Evolutionary conservation across 768 basidiomycete genomes (phyloP).

Genomic region (Auriscalpium orientale): DNA sequence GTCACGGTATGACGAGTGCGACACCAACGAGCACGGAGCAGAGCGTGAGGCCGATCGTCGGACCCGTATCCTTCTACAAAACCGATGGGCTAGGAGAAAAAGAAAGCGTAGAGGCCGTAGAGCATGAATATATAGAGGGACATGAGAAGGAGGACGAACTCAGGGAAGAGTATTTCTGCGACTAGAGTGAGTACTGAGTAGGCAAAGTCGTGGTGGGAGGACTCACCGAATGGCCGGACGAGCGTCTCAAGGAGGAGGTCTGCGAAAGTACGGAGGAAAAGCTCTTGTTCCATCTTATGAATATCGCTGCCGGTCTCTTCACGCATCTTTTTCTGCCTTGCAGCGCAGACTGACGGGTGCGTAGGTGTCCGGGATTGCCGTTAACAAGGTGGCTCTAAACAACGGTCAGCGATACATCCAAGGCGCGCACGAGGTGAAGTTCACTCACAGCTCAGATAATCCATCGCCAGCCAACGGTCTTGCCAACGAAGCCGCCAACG

Average conservation of each 20-base stretch:
- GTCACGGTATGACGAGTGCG: constrained; percentile 24
- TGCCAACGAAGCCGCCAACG: constrained; percentile 39
- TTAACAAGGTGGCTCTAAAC: constrained; percentile 9
- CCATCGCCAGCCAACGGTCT: constrained; percentile 26
- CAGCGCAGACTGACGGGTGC: constrained; percentile 33
- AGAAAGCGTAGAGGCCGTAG: constrained; percentile 32
- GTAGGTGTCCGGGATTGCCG: constrained; percentile 40
- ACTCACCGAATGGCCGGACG: constrained; percentile 32
- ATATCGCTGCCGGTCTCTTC: constrained; percentile 27
- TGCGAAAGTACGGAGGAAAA: constrained; percentile 25
- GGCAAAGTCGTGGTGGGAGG: not conserved
- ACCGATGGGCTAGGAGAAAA: constrained; percentile 30
- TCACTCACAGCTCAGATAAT: constrained; percentile 23
- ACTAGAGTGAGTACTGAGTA: not conserved
- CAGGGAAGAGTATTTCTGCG: constrained; percentile 30
- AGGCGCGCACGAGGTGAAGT: not conserved
- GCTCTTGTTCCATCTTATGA: constrained; percentile 35
- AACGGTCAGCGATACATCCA: not conserved
- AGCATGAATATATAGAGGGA: constrained; percentile 37
- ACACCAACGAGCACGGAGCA: constrained; percentile 33
- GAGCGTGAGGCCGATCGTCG: constrained; percentile 32
- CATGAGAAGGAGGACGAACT: constrained; percentile 38
- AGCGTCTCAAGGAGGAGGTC: constrained; percentile 33
- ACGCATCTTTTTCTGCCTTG: constrained; percentile 30
- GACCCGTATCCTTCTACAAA: constrained; percentile 14